Conservation (phyloP, 768 basidiomycete genomes). For the Kwoniella heveanensis region DNA sequence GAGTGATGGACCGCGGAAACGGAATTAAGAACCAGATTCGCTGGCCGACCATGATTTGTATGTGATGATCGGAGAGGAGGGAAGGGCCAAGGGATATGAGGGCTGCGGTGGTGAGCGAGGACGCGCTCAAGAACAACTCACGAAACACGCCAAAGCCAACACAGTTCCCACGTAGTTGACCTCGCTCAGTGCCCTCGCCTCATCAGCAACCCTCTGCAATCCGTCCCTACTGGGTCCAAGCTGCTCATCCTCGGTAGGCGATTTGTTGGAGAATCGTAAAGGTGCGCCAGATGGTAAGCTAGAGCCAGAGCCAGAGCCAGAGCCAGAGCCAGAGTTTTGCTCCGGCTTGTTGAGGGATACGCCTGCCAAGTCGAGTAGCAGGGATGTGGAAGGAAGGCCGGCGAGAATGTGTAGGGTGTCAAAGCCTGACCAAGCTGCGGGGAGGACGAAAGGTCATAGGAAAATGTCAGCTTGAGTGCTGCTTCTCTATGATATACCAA, state of each 20-base stretch:
- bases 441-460: too few relatives aligned
- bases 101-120: not conserved
- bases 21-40: too few relatives aligned
- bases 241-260: not conserved
- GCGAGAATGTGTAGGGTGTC: slow-evolving; percentile 82
- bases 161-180: slow-evolving; percentile 53
- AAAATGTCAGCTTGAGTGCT: too few relatives aligned
- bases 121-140: slow-evolving; percentile 31
- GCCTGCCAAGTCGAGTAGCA: slow-evolving; percentile 72
- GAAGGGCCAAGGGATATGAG: too few relatives aligned
- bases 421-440: slow-evolving; percentile 73
- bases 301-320: slow-evolving; percentile 69
- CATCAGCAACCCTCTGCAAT: slow-evolving; percentile 64
- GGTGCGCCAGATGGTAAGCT: slow-evolving; percentile 6
- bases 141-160: slow-evolving; percentile 49
- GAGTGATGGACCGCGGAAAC: too few relatives aligned
- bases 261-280: slow-evolving; percentile 1
- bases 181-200: slow-evolving; percentile 45
- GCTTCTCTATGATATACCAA: too few relatives aligned
- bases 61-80: too few relatives aligned
- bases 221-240: slow-evolving; percentile 60
- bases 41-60: too few relatives aligned
- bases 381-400: slow-evolving; percentile 78
- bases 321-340: slow-evolving; percentile 57
- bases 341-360: slow-evolving; percentile 7